Evolutionary conservation across 2,329 filamentous ascomycete species (phyloP), one percentile per base, ranked within the genome.

Genomic region (Aspergillus tamarii): DNA sequence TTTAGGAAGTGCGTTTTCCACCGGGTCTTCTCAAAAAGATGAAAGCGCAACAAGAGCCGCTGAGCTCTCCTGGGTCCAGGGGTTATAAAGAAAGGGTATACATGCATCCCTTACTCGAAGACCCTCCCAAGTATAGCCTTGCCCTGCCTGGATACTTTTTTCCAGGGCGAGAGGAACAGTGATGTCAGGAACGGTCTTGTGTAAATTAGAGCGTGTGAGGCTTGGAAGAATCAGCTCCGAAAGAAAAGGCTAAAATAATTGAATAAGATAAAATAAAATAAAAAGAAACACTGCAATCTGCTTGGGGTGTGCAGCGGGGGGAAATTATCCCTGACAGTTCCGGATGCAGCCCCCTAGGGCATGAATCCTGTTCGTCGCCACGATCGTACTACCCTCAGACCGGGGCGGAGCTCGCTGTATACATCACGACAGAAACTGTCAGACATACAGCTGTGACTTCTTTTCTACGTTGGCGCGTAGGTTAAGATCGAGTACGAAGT

Each of bases 101-200:
- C 34, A 41, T 59, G 52, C 45, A 65, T 65, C 65, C 66, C 66
- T 67, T 68, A 58, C 65, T 67, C 63, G 36, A 52, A 16, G 23
- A 32, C 43, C 57, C 34, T 54, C 43, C 16, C 45, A 21, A 28
- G 43, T 56, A 26, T 55, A 63, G n/a, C 14, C 11, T 60, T n/a
- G 26, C 50, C 14, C 41, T 46, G 45, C 36, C 52, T 10, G 19
- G 39, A 45, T 28, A n/a, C 21, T 57, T 26, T 32, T 53, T 60
- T 36, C 14, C n/a, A 58, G 56, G 48, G 21, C 14, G 46, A 50
- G 46, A 48, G 36, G 39, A 52, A 30, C 48, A 48, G 16, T 46
- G 56, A 59, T 50, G 28, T 53, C 32, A 55, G 28, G 26, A 43
- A 39, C n/a, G 52, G 6, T 26, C 28, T 19, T 41, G 16, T 41